Evolutionary conservation across 345 rosid species (phyloP), one percentile per base, ranked within the genome.

Genomic region (Citrus maxima): DNA sequence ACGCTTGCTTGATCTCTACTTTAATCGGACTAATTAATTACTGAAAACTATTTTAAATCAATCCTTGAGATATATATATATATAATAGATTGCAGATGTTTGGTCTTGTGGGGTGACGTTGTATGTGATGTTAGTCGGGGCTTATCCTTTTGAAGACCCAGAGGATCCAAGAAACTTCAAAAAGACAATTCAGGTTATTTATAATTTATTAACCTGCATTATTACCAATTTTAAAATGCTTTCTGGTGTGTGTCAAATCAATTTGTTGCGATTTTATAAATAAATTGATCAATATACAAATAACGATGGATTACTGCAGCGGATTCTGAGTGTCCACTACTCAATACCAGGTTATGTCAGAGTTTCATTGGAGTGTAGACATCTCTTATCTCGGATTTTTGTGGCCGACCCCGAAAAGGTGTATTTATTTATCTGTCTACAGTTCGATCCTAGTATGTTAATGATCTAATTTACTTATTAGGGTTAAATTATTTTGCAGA

Each of bases 31-130:
- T 63, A 63, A 63, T 30, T 16, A 0, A 10, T 32, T 7, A 16
- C 38, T 25, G 21, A 32, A 64, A 7, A 13, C 5, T 12, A 63
- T 63, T 14, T 62, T 18, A 18, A 54, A 54, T 54, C 22, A 54
- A 54, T 19, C 30, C 34, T 40, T 67, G 76, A 59, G n/a, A 12
- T 18, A 34, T 66, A 21, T 35, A 35, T 35, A 35, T 35, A 12
- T 18, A 34, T 34, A 34, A 51, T 66, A 92, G 97, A 89, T 89
- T 74, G 95, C 95, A 73, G 95, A 92, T 85, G 97, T 90, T 83
- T 92, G 97, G 97, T 92, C 97, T 46, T 90, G 97, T 85, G 97
- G 97, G 80, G 97, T 92, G 51, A 92, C 97, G 51, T 77, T 92
- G 62, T 92, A 92, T 80, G 97, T 92, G 82, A 92, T 92, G 95